phyloP scores from a whole-genome alignment of 768 basidiomycete species.

The Psilocybe tampanensis region DNA sequence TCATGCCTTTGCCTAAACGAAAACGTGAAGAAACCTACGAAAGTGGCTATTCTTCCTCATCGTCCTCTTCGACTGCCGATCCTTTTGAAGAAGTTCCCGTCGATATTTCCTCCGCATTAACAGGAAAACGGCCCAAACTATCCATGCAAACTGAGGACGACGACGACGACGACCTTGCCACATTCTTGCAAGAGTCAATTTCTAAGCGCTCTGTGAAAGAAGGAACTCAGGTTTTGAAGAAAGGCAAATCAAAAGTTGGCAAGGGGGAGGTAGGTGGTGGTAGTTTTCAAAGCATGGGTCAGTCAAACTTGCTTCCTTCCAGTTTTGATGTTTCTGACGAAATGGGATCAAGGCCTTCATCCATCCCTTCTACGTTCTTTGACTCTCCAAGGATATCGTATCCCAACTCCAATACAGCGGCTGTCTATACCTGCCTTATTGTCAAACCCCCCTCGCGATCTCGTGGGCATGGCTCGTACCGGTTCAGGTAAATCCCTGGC shows the following conservation, averaged over 20 bases:
- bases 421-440: conserved; percentile 86
- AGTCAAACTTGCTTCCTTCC: conserved; percentile 26
- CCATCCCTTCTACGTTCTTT: conserved; percentile 84
- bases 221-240: conserved; percentile 78
- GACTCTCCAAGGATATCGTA: conserved; percentile 90
- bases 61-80: conserved; percentile 18
- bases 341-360: conserved; percentile 61
- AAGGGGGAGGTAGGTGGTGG: conserved; percentile 90
- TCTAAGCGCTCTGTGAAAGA: conserved; percentile 71
- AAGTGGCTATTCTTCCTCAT: conserved; percentile 10
- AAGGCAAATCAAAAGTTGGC: conserved; percentile 65
- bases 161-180: conserved; percentile 53
- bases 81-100: conserved; percentile 50
- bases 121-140: conserved; percentile 44
- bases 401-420: conserved; percentile 96
- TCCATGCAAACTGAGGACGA: conserved; percentile 44
- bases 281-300: conserved; percentile 96
- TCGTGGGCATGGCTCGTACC: conserved; percentile 98
- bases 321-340: neutral
- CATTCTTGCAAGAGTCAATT: conserved; percentile 71
- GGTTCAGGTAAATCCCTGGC: conserved; percentile 98
- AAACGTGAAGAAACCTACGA: conserved; percentile 13
- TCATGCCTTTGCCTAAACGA: conserved; percentile 20
- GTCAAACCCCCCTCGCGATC: conserved; percentile 81
- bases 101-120: conserved; percentile 67